Conservation (phyloP, 2,329 filamentous ascomycete genomes). For the Celoporthe dispersa region DNA sequence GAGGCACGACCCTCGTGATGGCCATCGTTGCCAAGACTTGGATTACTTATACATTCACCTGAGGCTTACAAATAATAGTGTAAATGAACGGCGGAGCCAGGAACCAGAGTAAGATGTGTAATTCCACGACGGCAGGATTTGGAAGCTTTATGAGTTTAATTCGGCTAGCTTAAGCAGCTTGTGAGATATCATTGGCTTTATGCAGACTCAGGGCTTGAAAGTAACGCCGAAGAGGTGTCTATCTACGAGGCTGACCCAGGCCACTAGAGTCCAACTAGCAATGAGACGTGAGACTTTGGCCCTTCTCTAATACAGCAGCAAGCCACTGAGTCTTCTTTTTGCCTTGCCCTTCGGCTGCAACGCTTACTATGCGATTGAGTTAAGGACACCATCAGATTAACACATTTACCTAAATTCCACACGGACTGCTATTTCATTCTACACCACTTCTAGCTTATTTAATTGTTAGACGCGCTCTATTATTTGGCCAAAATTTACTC, state of each 20-base stretch:
- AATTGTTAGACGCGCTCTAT: too few species aligned
- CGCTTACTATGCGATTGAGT: not conserved
- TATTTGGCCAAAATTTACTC: too few species aligned
- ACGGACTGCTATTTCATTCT: too few species aligned
- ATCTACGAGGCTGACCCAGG: not conserved
- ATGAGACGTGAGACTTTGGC: not conserved
- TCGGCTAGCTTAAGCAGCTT: too few species aligned
- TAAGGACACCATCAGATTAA: not conserved
- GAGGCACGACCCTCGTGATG: not conserved
- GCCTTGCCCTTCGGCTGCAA: not conserved
- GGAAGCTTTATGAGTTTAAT: not conserved
- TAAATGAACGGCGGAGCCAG: not conserved
- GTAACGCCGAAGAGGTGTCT: not conserved
- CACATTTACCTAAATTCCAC: not conserved
- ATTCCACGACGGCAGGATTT: not conserved
- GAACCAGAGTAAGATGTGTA: not conserved
- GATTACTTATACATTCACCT: not conserved
- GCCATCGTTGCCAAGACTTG: not conserved
- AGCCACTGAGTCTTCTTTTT: not conserved
- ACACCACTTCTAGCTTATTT: too few species aligned
- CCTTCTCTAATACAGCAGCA: not conserved
- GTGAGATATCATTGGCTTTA: not conserved
- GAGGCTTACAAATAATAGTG: not conserved
- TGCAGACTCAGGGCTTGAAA: not conserved
- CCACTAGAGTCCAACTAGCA: not conserved